Base-by-base conservation (phyloP, 306 rosid genomes). In the Lotus japonicus region DNA sequence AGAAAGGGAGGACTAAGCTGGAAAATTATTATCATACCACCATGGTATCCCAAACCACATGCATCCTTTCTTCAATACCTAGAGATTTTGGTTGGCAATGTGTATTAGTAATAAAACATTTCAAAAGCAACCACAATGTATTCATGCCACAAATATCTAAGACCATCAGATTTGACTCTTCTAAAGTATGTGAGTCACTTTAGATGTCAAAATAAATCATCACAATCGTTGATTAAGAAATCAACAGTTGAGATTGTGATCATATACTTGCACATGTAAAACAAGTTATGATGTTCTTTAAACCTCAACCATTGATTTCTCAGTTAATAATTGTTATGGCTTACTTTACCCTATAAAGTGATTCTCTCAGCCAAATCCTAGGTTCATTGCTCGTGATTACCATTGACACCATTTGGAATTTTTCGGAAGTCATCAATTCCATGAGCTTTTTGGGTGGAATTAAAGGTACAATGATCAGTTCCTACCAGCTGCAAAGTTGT, bases 21-120 rank as follows among this genome's bases (percentile, higher is more conserved):
- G 46, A 71, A 68, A 69, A 23, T 58, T 33, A 35, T 71, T 81
- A 68, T 74, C 82, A 84, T 83, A 92, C 98, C 95, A 92, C 97
- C 96, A 92, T 83, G 19, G 82, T 89, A 77, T 89, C 87, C 98
- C 97, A 92, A 36, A 89, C 86, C 63, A 92, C 39, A 73, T 89
- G 98, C 98, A 92, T 92, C 79, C 98, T 86, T 81, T 92, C 97
- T 85, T 89, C 97, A 28, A 92, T 83, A 50, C 98, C 97, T 92
- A 71, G 50, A 77, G 64, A 66, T 75, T 72, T 53, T 70, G 42
- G 75, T 46, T 80, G 68, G 52, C 66, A 60, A 49, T 11, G 64
- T 14, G 42, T 39, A 71, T 57, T 68, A 38, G 57, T 49, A 46
- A 70, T 61, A 52, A 38, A 61, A 19, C 49, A 66, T 57, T 28